Percentiles rank a stretch among this genome's conserved stretches.
Conservation (phyloP, 73 alveolate genomes). For the Tetrahymena elliotti region DNA sequence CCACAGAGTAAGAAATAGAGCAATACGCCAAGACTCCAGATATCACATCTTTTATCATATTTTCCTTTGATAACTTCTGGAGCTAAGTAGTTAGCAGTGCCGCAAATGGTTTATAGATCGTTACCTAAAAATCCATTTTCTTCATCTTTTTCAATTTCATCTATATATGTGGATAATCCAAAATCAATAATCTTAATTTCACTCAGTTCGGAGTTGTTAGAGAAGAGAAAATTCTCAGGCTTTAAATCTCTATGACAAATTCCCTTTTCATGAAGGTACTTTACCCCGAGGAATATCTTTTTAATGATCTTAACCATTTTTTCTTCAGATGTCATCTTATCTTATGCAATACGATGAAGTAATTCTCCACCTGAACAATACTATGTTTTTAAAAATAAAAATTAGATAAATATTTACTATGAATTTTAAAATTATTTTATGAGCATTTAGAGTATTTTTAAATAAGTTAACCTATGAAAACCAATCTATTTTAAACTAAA, state of each 20-base stretch:
- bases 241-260: constrained; percentile 58
- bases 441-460: neutral
- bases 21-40: constrained; percentile 28
- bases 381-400: neutral
- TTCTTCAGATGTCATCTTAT: neutral
- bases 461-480: no score
- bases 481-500: neutral
- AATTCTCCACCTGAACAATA: neutral
- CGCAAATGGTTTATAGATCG: neutral
- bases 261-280: constrained; percentile 49
- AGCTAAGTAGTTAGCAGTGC: constrained; percentile 1
- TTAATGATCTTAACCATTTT: constrained; percentile 7
- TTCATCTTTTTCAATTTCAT: neutral
- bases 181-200: constrained; percentile 55
- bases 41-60: constrained; percentile 16
- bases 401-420: neutral
- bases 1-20: constrained; percentile 19
- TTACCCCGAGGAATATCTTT: constrained; percentile 14
- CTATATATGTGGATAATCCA: constrained; percentile 19
- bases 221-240: constrained; percentile 61
- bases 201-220: constrained; percentile 25
- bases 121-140: neutral
- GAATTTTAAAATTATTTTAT: neutral
- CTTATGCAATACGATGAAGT: neutral
- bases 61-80: constrained; percentile 26